Evolutionary conservation across 192 early-diverging fungal species (phyloP).

Genomic region (Coemansia sp.): DNA sequence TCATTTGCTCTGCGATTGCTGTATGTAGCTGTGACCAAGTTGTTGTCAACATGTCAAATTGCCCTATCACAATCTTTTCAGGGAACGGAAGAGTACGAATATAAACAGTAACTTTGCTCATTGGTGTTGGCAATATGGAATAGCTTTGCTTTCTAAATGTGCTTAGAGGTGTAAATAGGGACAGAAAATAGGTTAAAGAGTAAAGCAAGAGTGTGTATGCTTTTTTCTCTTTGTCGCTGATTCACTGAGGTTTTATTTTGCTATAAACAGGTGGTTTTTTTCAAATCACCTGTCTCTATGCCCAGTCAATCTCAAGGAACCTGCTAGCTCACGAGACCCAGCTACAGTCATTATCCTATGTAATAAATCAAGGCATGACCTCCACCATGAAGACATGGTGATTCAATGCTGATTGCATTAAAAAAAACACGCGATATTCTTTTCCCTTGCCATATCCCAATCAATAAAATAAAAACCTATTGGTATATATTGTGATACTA

Average conservation of each 20-base stretch:
- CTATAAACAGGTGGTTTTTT: neutral
- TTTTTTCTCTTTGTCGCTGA: neutral
- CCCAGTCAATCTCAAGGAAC: neutral
- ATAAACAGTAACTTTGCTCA: neutral
- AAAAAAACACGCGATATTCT: neutral
- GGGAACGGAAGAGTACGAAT: slow-evolving; percentile 2
- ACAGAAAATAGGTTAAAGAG: neutral
- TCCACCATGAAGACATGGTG: neutral
- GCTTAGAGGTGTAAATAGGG: neutral
- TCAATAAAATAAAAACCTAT: neutral
- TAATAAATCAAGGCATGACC: neutral
- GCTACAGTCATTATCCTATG: neutral
- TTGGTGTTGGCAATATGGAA: neutral
- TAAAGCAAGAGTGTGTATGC: neutral
- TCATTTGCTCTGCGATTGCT: slow-evolving; percentile 3
- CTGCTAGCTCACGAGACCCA: neutral
- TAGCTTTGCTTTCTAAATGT: neutral
- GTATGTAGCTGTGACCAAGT: neutral
- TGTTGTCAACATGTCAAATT: neutral
- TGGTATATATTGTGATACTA: no score
- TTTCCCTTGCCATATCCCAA: neutral
- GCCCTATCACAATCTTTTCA: neutral
- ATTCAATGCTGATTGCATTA: neutral
- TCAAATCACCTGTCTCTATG: neutral
- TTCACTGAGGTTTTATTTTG: neutral